Conservation (phyloP, 345 rosid genomes). For the Boechera retrofracta region DNA sequence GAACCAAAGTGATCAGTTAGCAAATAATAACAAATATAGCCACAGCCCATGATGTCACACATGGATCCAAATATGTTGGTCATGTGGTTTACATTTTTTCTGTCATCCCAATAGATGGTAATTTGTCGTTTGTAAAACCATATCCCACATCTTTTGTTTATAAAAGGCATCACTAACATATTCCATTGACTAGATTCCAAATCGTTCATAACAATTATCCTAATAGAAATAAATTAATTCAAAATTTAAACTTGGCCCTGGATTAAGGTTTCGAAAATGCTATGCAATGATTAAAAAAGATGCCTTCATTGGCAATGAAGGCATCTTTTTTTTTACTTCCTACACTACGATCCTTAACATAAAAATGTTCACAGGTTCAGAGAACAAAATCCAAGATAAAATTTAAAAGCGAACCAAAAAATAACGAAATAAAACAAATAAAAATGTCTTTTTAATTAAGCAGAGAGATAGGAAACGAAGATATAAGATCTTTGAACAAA, state of each 20-base stretch:
- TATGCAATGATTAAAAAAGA: not conserved
- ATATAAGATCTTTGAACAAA: constrained; percentile 11
- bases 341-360: not conserved
- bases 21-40: not conserved
- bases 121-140: not conserved
- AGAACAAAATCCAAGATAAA: constrained; percentile 12
- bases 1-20: not conserved
- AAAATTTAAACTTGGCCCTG: not conserved
- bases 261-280: not conserved
- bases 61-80: not conserved
- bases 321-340: not conserved
- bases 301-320: not conserved
- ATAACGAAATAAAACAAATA: constrained; percentile 31
- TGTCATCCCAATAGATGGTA: not conserved
- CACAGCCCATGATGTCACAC: not conserved
- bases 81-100: not conserved
- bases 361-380: constrained; percentile 26
- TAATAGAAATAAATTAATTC: too few relatives aligned
- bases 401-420: constrained; percentile 28
- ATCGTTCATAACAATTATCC: not conserved
- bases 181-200: not conserved
- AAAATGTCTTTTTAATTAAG: constrained; percentile 25
- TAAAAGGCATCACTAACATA: not conserved
- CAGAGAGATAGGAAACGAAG: constrained; percentile 7
- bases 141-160: not conserved